phyloP scores from a whole-genome alignment of 2,329 filamentous ascomycete species.

The Penicillium corylophilum region DNA sequence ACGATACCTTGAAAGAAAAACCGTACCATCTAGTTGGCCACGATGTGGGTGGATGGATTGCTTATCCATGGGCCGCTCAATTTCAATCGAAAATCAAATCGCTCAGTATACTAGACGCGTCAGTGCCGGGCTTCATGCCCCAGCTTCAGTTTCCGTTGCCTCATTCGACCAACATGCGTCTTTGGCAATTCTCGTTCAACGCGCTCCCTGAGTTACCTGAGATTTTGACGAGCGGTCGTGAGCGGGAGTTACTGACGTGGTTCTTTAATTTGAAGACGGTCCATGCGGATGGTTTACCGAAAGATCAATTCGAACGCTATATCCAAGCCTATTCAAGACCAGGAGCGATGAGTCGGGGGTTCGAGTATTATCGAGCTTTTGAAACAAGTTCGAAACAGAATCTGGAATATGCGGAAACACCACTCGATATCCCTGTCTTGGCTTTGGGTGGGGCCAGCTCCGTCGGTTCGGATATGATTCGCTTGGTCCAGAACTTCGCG shows the following conservation, averaged over 20 bases:
- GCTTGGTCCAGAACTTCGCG: too few species aligned
- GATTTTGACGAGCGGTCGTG: too few species aligned
- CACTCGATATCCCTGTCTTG: too few species aligned
- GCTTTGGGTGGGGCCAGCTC: too few species aligned
- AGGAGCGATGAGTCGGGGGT: constrained; percentile 26
- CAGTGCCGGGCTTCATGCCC: too few species aligned
- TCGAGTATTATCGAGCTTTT: constrained; percentile 28
- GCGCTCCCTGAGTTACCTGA: too few species aligned
- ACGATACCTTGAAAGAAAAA: constrained; percentile 1
- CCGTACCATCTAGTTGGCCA: constrained; percentile 29
- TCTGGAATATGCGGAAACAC: constrained; percentile 9
- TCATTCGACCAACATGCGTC: too few species aligned
- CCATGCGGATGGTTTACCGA: not conserved
- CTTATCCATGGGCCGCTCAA: constrained; percentile 26
- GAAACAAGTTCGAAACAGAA: constrained; percentile 23
- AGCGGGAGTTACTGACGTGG: too few species aligned
- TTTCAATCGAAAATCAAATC: constrained; percentile 20
- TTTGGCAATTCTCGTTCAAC: too few species aligned
- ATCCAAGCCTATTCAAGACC: constrained; percentile 21
- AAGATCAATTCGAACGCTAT: constrained; percentile 20
- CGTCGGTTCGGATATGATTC: too few species aligned
- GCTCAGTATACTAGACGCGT: constrained; percentile 10
- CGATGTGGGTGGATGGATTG: constrained; percentile 28
- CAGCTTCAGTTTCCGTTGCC: too few species aligned
- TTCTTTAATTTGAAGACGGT: too few species aligned